These are phyloP conservation scores for Globisporangium parvum DNA, from an alignment of 352 stramenopile species.

Conservation along the genomic window DNA sequence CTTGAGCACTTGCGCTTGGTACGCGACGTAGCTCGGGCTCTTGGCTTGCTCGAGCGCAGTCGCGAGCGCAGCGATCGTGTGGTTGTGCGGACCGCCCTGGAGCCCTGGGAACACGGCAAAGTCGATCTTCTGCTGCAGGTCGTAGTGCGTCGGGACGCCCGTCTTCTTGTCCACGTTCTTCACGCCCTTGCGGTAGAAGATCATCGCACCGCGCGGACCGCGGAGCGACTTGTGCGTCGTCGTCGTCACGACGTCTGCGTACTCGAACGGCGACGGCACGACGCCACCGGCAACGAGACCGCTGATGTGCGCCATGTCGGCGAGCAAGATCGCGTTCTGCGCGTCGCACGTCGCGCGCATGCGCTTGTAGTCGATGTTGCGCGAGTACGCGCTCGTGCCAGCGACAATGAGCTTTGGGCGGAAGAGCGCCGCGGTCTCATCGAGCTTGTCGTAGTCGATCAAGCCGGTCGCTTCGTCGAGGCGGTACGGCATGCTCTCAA, in stretches of 20 bases:
- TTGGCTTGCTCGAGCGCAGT: constrained; percentile 96
- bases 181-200: constrained; percentile 98
- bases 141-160: constrained; percentile 88
- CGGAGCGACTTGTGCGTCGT: constrained; percentile 99
- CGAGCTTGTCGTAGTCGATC: constrained; percentile 99
- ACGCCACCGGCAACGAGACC: constrained; percentile 95
- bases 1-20: constrained; percentile 94
- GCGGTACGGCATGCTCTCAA: constrained; percentile 99
- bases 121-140: constrained; percentile 98
- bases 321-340: constrained; percentile 94
- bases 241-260: constrained; percentile 98
- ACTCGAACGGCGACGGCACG: constrained; percentile 97
- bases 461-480: constrained; percentile 94
- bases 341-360: constrained; percentile 95
- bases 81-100: constrained; percentile 99
- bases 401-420: constrained; percentile 98
- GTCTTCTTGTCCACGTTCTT: constrained; percentile 93
- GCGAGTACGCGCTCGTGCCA: constrained; percentile 97
- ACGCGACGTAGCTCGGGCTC: constrained; percentile 94
- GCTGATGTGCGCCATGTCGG: constrained; percentile 99
- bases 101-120: constrained; percentile 99
- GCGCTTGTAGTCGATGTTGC: constrained; percentile 98
- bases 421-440: constrained; percentile 91
- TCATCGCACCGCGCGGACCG: constrained; percentile 98
- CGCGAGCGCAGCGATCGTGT: constrained; percentile 98